Conservation (phyloP, 2,329 filamentous ascomycete species). For the Periconia sp. region DNA sequence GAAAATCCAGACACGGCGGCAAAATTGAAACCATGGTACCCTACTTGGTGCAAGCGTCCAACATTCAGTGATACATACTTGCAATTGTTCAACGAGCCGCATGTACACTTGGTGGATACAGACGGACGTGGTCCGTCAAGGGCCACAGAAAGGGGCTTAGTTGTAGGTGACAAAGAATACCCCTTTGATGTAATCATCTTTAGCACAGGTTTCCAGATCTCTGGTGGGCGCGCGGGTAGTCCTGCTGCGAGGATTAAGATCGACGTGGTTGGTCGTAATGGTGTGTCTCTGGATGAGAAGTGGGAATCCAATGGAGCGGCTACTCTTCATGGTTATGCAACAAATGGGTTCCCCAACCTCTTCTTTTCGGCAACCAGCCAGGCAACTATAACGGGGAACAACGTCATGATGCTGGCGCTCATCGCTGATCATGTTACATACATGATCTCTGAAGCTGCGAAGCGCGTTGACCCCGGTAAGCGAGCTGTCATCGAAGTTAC, state of each 20-base stretch:
- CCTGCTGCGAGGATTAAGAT: neutral
- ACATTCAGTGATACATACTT: constrained; percentile 67
- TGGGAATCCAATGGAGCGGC: constrained; percentile 2
- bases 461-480: neutral
- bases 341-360: constrained; percentile 6
- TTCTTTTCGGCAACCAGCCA: constrained; percentile 5
- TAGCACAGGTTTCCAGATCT: constrained; percentile 49
- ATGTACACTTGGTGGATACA: constrained; percentile 67
- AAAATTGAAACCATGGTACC: constrained; percentile 64
- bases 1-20: constrained; percentile 57
- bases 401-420: constrained; percentile 2
- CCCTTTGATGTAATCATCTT: constrained; percentile 53
- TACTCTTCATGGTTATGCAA: constrained; percentile 4
- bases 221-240: neutral
- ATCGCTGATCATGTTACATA: constrained; percentile 6
- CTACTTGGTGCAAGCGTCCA: constrained; percentile 67
- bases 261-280: constrained; percentile 1
- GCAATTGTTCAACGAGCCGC: constrained; percentile 60
- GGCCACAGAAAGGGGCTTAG: constrained; percentile 54
- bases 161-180: constrained; percentile 55
- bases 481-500: constrained; percentile 3
- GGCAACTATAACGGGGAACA: constrained; percentile 1
- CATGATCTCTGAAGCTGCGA: constrained; percentile 4
- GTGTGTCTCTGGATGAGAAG: neutral
- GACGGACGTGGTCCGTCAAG: constrained; percentile 58